Base-by-base conservation (phyloP, 441 rosid species). In the Mallotus repandus region DNA sequence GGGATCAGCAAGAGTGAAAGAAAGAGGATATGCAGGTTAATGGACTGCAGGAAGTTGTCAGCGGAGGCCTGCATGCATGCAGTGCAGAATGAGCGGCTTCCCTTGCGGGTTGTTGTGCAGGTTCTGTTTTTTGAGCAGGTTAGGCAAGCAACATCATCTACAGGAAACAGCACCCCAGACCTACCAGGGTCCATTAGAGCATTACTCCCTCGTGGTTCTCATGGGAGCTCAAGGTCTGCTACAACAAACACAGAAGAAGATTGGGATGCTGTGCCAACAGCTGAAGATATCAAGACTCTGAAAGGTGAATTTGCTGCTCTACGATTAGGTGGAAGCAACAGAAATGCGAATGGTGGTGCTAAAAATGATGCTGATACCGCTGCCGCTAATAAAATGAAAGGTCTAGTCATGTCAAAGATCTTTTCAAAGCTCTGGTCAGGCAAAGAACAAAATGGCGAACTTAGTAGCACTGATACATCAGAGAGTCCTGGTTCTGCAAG, bases 111-210 rank as follows among this genome's bases (percentile, higher is more conserved):
- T 14, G 96, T 94, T 4, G 99, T 95, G 55, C 99, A 95, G 83
- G 96, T 95, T 68, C 94, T 95, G 63, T 92, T 86, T 81, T 91
- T 89, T 50, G 98, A 92, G 86, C 99, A 92, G 81, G 85, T 84
- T 41, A 82, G 96, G 80, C 91, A 90, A 74, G 75, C 94, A 4
- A 57, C 88, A 52, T 82, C 88, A 41, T 77, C 86, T 43, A 81
- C 79, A 5, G 87, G 89, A 66, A 81, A 80, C 73, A 76, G 84
- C 78, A 87, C 92, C 0, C 87, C 92, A 0, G 89, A 88, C 52
- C 79, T 81, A 25, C 84, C 88, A 0, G 85, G 88, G 56, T 77
- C 89, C 52, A 79, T 83, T 8, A 70, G 77, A 25, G 75, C 91
- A 70, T 71, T 89, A 14, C 83, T 87, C 50, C 99, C 92, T 0